These are phyloP conservation scores for Tulasnella sp. DNA, from an alignment of 768 basidiomycete species.

Conservation along the genomic window DNA sequence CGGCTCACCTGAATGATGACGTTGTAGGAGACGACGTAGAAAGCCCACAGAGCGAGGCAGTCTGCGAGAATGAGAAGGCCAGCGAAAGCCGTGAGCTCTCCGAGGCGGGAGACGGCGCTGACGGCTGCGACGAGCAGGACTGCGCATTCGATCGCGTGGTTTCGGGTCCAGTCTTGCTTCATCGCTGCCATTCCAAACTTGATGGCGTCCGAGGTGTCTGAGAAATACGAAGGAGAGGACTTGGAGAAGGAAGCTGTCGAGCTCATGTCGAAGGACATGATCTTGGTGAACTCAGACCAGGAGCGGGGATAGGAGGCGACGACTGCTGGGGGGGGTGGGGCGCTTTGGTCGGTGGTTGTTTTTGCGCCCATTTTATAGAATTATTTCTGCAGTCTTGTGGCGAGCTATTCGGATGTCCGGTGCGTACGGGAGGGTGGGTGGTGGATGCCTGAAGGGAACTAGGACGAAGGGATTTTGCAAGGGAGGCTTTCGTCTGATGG, in stretches of 20 bases:
- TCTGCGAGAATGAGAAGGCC: constrained; percentile 83
- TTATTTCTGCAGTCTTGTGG: neutral
- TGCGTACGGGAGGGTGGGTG: neutral
- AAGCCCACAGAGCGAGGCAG: constrained; percentile 85
- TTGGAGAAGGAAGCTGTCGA: neutral
- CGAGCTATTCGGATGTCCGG: neutral
- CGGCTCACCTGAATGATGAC: constrained; percentile 87
- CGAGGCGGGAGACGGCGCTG: constrained; percentile 84
- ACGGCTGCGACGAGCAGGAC: constrained; percentile 87
- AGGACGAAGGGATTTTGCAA: neutral
- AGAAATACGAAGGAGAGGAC: neutral
- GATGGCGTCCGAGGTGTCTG: neutral
- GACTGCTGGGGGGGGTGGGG: neutral
- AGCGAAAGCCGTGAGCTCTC: constrained; percentile 92
- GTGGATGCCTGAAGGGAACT: neutral
- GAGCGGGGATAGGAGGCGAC: constrained; percentile 14
- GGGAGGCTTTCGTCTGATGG: neutral
- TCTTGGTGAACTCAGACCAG: neutral
- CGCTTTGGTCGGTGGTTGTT: neutral
- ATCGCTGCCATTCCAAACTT: neutral
- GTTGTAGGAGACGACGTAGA: constrained; percentile 82
- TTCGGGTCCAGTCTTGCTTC: constrained; percentile 49
- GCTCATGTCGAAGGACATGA: constrained; percentile 15
- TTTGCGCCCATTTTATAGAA: constrained; percentile 7
- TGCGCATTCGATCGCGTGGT: constrained; percentile 90